Conservation (phyloP, 495 filamentous ascomycete genomes). For the Penicillium steckii region DNA sequence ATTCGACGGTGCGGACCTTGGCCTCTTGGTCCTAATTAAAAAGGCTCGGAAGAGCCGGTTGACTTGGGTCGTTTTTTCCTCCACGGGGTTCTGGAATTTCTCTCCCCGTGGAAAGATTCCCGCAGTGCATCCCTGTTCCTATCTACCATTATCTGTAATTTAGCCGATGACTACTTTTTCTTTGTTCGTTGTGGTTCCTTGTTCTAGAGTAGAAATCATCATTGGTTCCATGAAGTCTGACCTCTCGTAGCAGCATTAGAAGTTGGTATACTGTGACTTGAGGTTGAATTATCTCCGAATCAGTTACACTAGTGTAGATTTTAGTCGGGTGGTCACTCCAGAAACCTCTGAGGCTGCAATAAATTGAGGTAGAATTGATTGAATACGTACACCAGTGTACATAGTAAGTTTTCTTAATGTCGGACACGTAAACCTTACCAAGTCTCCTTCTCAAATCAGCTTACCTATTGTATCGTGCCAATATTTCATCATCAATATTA, state of each 20-base stretch:
- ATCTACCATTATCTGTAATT: conserved; percentile 35
- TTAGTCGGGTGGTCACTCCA: no score
- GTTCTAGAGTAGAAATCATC: conserved; percentile 26
- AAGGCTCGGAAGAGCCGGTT: neutral
- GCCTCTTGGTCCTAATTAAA: neutral
- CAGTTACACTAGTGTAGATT: no score
- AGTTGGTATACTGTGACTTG: no score
- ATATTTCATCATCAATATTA: no score
- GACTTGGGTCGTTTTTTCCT: conserved; percentile 4
- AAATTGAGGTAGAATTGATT: no score
- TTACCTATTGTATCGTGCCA: no score
- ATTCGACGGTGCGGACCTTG: conserved; percentile 4
- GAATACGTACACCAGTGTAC: no score
- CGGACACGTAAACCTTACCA: no score
- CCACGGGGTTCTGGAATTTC: conserved; percentile 2
- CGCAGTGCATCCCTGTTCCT: conserved; percentile 19
- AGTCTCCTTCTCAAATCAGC: no score
- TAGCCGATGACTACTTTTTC: conserved; percentile 33
- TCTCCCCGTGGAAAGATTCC: conserved; percentile 2
- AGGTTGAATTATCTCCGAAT: no score
- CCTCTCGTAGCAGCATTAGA: neutral
- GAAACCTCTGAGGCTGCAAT: no score
- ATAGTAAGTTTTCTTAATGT: no score
- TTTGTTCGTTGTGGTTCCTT: conserved; percentile 15
- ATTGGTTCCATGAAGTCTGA: neutral